Conservation (phyloP, 192 early-diverging fungal species). For the Gryganskiella cystojenkinii region DNA sequence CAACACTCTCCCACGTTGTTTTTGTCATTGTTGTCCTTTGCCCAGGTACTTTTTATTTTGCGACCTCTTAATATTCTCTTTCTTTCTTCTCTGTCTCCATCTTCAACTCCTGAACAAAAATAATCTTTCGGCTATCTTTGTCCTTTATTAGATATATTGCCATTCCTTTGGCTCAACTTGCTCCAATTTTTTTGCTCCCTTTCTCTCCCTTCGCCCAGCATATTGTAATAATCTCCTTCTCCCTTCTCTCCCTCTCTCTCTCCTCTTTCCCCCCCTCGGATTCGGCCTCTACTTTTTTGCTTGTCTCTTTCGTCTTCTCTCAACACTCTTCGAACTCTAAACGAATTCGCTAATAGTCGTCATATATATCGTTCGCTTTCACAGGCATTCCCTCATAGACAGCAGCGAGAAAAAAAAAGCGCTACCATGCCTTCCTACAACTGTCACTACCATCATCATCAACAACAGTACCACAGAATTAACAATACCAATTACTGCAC, state of each 20-base stretch:
- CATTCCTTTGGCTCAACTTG: no score
- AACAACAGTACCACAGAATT: no score
- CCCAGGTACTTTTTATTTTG: background rate
- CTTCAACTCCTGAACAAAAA: no score
- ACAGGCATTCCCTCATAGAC: no score
- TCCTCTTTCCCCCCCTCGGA: background rate
- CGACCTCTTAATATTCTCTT: background rate
- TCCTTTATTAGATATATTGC: background rate
- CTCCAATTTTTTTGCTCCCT: background rate
- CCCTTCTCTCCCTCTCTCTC: background rate
- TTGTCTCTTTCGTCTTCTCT: background rate
- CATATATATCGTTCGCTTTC: no score
- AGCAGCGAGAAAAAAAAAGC: background rate
- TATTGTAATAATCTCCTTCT: background rate
- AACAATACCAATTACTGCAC: background rate
- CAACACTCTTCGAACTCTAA: no score
- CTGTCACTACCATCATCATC: background rate
- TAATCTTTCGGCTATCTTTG: background rate
- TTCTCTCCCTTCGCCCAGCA: background rate
- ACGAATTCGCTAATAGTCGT: no score
- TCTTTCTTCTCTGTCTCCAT: background rate
- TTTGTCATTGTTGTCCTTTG: background rate
- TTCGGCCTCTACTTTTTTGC: background rate
- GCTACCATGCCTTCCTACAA: background rate
- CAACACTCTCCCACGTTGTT: conserved; percentile 1